These are phyloP conservation scores for Henckelia pumila DNA, from an alignment of 257 asterid genomes.

Conservation along the genomic window DNA sequence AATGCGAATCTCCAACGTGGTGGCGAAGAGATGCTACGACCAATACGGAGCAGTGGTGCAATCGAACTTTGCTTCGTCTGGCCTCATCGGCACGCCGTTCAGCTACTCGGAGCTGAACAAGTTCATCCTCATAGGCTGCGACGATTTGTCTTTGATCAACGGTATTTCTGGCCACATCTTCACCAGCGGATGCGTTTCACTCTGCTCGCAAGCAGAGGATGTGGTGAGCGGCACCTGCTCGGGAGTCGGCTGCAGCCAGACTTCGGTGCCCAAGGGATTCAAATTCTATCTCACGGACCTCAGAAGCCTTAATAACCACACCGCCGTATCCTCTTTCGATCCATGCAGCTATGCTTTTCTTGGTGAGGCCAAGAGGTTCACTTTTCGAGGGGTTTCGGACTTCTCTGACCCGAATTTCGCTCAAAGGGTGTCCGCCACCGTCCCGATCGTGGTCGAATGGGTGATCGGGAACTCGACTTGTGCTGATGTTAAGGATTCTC, in stretches of 20 bases:
- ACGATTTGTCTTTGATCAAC: constrained; percentile 38
- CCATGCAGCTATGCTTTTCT: constrained; percentile 70
- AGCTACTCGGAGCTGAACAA: constrained; percentile 53
- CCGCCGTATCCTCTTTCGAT: constrained; percentile 35
- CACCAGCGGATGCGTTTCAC: constrained; percentile 52
- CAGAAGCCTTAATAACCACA: constrained; percentile 35
- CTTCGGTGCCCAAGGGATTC: constrained; percentile 53
- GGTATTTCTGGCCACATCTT: constrained; percentile 26
- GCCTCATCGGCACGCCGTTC: constrained; percentile 34
- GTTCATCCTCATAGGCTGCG: constrained; percentile 66
- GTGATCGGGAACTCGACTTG: constrained; percentile 58
- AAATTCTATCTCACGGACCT: neutral
- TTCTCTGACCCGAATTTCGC: constrained; percentile 43
- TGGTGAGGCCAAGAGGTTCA: constrained; percentile 46
- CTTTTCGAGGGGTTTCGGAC: constrained; percentile 48
- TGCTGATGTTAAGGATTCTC: constrained; percentile 13
- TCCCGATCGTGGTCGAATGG: constrained; percentile 71
- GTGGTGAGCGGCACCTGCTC: constrained; percentile 47
- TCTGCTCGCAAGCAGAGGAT: constrained; percentile 39
- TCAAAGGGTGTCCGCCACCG: constrained; percentile 25
- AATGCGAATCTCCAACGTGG: constrained; percentile 40
- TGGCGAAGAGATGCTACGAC: constrained; percentile 49
- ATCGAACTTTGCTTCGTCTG: constrained; percentile 23
- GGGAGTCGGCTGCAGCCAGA: constrained; percentile 78
- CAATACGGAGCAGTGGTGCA: constrained; percentile 21